A percentile compares a stretch with the other conserved stretches of the same genome.
Evolutionary conservation across 1,284 basidiomycete species (phyloP).

Genomic region (Volvariella volvacea): DNA sequence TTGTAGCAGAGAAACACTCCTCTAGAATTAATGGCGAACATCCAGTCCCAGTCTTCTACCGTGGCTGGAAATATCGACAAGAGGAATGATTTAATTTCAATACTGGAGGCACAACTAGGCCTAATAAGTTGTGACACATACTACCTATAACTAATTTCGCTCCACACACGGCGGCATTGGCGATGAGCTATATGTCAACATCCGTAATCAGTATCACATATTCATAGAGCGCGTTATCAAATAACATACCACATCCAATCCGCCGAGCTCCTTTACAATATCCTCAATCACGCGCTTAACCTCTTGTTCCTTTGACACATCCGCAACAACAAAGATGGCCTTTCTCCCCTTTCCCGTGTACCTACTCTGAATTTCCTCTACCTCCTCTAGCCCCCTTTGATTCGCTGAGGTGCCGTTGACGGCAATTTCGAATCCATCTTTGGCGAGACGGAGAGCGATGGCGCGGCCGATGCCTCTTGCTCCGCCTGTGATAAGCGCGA

Average conservation of each 20-base stretch:
- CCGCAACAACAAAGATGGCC: slow-evolving; percentile 12
- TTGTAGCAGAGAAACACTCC: slow-evolving; percentile 25
- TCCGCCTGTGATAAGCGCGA: slow-evolving; percentile 24
- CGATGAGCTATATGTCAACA: too few species aligned
- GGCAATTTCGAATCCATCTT: slow-evolving; percentile 10
- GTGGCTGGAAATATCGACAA: slow-evolving; percentile 8
- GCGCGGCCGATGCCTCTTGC: slow-evolving; percentile 21
- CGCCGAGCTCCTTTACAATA: slow-evolving; percentile 16
- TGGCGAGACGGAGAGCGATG: slow-evolving; percentile 15
- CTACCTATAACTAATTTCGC: slow-evolving; percentile 6
- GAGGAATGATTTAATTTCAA: too few species aligned
- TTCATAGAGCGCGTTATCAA: too few species aligned
- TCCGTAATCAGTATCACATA: too few species aligned
- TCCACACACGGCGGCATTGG: too few species aligned
- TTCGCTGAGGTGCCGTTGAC: slow-evolving; percentile 12
- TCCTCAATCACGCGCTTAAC: slow-evolving; percentile 18
- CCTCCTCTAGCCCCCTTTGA: slow-evolving; percentile 8
- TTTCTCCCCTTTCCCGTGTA: slow-evolving; percentile 11
- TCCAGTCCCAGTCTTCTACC: slow-evolving; percentile 18
- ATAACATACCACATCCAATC: slow-evolving; percentile 22
- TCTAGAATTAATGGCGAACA: slow-evolving; percentile 19
- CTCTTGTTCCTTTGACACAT: slow-evolving; percentile 20
- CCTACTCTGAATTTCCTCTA: slow-evolving; percentile 15
- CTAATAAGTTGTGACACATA: slow-evolving; percentile 25
- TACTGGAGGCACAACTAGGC: slow-evolving; percentile 4